These are phyloP conservation scores for Fusarium torulosum DNA, from an alignment of 2,329 filamentous ascomycete genomes.

Conservation along the genomic window DNA sequence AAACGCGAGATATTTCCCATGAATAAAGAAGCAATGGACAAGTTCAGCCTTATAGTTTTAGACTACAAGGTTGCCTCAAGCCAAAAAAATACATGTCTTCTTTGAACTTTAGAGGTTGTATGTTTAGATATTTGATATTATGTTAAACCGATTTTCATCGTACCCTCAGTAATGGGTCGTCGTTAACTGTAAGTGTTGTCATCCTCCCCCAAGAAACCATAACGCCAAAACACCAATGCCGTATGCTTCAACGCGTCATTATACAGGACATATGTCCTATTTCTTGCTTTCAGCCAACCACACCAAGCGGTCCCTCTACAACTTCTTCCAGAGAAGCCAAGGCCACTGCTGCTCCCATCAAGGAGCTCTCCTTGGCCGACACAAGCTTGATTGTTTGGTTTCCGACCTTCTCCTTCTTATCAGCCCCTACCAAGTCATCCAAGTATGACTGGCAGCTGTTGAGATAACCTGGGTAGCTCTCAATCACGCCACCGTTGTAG, in stretches of 20 bases:
- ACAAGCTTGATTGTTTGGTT: conserved; percentile 69
- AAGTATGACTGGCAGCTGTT: conserved; percentile 72
- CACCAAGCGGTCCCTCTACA: conserved; percentile 32
- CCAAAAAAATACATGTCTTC: background rate
- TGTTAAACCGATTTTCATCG: background rate
- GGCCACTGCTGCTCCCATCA: conserved; percentile 81
- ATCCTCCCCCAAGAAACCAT: conserved; percentile 6
- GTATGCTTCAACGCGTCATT: conserved; percentile 24
- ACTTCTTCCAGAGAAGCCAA: conserved; percentile 60
- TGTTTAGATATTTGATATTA: background rate
- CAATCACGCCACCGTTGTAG: conserved; percentile 83
- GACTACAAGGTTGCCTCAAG: too few species aligned
- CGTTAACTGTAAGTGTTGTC: conserved; percentile 1
- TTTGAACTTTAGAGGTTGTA: background rate
- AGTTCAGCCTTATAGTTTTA: background rate
- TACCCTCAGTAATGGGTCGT: background rate
- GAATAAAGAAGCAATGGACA: background rate
- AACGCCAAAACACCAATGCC: conserved; percentile 29
- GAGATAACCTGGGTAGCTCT: conserved; percentile 79
- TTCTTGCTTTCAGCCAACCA: conserved; percentile 20
- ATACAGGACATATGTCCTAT: background rate
- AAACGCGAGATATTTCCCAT: background rate
- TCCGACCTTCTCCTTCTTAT: conserved; percentile 50
- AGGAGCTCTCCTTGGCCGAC: conserved; percentile 78
- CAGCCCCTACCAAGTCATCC: conserved; percentile 65